These are phyloP conservation scores for Penicillium crystallinum DNA, from an alignment of 495 filamentous ascomycete genomes.

Conservation along the genomic window DNA sequence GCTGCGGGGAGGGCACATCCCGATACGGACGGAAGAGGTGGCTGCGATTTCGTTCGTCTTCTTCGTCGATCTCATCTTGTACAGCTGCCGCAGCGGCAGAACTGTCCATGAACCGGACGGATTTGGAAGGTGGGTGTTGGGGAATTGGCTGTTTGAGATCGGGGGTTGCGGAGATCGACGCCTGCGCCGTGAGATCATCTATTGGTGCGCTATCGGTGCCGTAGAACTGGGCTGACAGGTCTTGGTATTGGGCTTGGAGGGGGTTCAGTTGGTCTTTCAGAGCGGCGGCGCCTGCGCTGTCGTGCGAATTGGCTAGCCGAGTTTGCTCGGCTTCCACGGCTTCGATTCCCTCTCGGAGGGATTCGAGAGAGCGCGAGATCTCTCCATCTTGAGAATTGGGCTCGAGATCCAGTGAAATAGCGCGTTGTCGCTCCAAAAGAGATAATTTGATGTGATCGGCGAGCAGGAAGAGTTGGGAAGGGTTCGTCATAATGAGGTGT, in stretches of 20 bases:
- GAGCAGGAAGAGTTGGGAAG: slow-evolving; percentile 50
- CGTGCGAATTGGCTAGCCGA: slow-evolving; percentile 55
- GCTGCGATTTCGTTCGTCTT: slow-evolving; percentile 49
- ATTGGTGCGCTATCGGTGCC: slow-evolving; percentile 54
- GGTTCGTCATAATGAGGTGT: slow-evolving; percentile 49
- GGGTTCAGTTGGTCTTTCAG: slow-evolving; percentile 66
- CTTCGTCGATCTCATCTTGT: slow-evolving; percentile 32
- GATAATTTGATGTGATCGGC: slow-evolving; percentile 54
- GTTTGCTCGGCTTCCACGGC: slow-evolving; percentile 62
- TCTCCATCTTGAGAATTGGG: slow-evolving; percentile 82
- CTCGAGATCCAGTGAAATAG: slow-evolving; percentile 79
- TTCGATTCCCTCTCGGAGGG: slow-evolving; percentile 77
- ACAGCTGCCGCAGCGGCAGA: slow-evolving; percentile 44
- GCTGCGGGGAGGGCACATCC: slow-evolving; percentile 54
- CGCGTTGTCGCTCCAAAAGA: slow-evolving; percentile 77
- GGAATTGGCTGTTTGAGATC: slow-evolving; percentile 45
- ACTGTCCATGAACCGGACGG: slow-evolving; percentile 82
- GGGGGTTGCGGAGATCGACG: slow-evolving; percentile 53
- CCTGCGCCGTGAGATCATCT: slow-evolving; percentile 60
- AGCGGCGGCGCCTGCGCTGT: slow-evolving; percentile 50
- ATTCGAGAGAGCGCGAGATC: slow-evolving; percentile 83
- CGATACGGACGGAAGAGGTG: slow-evolving; percentile 62
- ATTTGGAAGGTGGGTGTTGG: slow-evolving; percentile 57
- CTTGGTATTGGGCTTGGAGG: slow-evolving; percentile 50
- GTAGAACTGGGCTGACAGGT: slow-evolving; percentile 57